Evolutionary conservation across 345 rosid species (phyloP).

Genomic region (Stellera chamaejasme): DNA sequence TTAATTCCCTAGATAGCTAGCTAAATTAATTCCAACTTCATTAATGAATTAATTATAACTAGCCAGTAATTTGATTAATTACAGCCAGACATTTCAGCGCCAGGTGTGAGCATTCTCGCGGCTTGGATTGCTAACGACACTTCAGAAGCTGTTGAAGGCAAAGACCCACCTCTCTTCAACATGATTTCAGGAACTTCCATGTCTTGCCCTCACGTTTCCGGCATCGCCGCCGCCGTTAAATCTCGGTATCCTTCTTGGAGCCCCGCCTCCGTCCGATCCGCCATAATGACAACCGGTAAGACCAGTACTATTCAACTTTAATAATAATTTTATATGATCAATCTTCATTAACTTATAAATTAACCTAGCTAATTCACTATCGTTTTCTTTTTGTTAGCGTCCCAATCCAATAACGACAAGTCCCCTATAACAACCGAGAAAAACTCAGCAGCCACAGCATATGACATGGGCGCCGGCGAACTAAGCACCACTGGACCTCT

Average conservation of each 20-base stretch:
- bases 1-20: too few relatives aligned
- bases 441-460: constrained; percentile 54
- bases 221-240: constrained; percentile 51
- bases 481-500: constrained; percentile 39
- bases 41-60: background rate
- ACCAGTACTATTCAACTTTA: background rate
- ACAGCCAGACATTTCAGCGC: constrained; percentile 91
- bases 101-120: constrained; percentile 68
- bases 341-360: background rate
- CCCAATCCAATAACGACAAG: constrained; percentile 46
- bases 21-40: background rate
- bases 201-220: constrained; percentile 80
- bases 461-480: constrained; percentile 68
- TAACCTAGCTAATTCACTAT: background rate
- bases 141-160: constrained; percentile 23
- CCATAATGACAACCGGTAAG: constrained; percentile 76
- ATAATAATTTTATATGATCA: background rate
- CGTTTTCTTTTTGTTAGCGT: constrained; percentile 27
- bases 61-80: background rate
- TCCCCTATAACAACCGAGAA: constrained; percentile 40
- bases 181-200: constrained; percentile 77
- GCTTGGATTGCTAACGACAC: constrained; percentile 67
- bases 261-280: constrained; percentile 70
- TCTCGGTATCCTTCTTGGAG: constrained; percentile 48
- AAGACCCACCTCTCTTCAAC: constrained; percentile 35